Conservation (phyloP, 331 rosid species). For the Malus hybrid region DNA sequence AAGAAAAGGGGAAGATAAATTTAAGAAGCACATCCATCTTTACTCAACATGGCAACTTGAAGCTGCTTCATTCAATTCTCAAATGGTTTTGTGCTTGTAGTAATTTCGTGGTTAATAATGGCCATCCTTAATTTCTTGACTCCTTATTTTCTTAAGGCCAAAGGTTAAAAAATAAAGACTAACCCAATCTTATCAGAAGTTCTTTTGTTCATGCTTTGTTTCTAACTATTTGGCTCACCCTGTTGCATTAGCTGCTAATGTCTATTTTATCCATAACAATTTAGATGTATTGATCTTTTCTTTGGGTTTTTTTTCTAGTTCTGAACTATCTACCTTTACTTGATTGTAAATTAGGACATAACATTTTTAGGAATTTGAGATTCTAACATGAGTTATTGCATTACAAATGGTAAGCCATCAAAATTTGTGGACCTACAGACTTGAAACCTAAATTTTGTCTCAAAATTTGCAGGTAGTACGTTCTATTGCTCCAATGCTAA, state of each 20-base stretch:
- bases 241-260: not conserved
- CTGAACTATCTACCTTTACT: not conserved
- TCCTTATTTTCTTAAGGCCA: not conserved
- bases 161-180: not conserved
- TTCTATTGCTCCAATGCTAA: conserved; percentile 67
- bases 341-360: not conserved
- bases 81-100: not conserved
- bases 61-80: not conserved
- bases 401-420: not conserved
- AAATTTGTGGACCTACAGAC: not conserved
- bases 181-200: not conserved
- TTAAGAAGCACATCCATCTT: not conserved
- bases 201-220: not conserved
- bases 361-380: not conserved
- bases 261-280: not conserved
- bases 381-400: not conserved
- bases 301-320: not conserved
- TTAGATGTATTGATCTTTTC: not conserved
- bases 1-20: not conserved
- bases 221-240: not conserved
- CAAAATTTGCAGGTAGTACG: conserved; percentile 69
- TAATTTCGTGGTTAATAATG: not conserved
- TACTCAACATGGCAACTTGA: not conserved
- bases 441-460: not conserved
- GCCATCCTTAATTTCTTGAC: not conserved